Evolutionary conservation across 768 basidiomycete genomes (phyloP).

Genomic region (Coprinopsis strossmayeri): DNA sequence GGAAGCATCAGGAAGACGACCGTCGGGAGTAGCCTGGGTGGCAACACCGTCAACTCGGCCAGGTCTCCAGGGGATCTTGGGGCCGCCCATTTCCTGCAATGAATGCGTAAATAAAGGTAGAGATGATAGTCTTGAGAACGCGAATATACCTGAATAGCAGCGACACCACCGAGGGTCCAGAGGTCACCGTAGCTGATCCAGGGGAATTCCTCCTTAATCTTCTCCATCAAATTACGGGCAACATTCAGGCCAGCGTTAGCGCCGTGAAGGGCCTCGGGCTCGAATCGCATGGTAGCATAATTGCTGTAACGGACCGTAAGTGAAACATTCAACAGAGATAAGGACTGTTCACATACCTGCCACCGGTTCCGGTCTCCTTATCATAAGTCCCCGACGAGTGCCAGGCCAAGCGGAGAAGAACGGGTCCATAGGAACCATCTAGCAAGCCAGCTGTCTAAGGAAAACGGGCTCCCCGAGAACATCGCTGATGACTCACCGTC

Average conservation of each 20-base stretch:
- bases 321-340: too few relatives aligned
- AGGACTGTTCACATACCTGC: too few relatives aligned
- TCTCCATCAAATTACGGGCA: constrained; percentile 79
- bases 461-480: neutral
- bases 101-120: constrained; percentile 18
- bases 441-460: neutral
- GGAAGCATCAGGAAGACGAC: constrained; percentile 82
- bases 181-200: constrained; percentile 97
- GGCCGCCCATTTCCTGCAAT: constrained; percentile 76
- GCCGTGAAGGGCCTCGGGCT: constrained; percentile 76
- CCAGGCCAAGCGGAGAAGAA: constrained; percentile 89
- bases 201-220: constrained; percentile 78
- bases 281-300: constrained; percentile 98
- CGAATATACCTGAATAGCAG: constrained; percentile 60
- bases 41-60: constrained; percentile 87
- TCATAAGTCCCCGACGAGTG: constrained; percentile 92
- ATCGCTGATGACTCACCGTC: constrained; percentile 54
- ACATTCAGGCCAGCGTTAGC: constrained; percentile 81
- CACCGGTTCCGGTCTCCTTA: constrained; percentile 68
- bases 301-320: constrained; percentile 65
- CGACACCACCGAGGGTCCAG: constrained; percentile 94
- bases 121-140: neutral
- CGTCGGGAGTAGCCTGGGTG: constrained; percentile 72
- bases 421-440: constrained; percentile 89
- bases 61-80: constrained; percentile 88